Base-by-base conservation (phyloP, 73 alveolate genomes). In the Paramecium octaurelia region DNA sequence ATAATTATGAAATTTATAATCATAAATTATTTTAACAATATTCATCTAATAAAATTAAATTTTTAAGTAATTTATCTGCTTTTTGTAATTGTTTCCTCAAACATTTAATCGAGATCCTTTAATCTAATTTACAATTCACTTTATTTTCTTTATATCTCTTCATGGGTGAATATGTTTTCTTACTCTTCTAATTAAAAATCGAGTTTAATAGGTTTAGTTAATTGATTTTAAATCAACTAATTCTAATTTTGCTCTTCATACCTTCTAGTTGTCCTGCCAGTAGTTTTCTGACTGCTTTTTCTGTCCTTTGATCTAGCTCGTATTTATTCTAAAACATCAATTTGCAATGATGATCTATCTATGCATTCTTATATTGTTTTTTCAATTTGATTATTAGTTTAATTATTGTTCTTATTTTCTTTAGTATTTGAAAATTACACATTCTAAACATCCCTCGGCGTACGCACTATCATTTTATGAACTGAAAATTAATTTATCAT, bases 221-320 rank as follows among this genome's bases (percentile, higher is more conserved):
- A 35, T 6, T 42, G 69, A 38, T 38, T 29, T 38, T 75, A 42
- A 75, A 12, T 12, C 2, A 75, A 35, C 21, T 68, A 35, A 14
- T 68, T 34, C 11, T 35, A 29, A 24, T 21, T 24, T 68, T 68
- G 27, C 12, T 34, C 42, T 5, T 23, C n/a, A 35, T 6, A 68
- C 1, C 21, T 68, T 29, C 42, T 34, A 35, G 85, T 68, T 68
- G 46, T 54, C 4, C 31, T 54, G n/a, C 69, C 21, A 7, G 31
- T 54, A 2, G 10, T 68, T 68, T 68, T 68, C 16, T 35, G 27
- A 31, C 54, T 34, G 11, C 85, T 68, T 35, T 75, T 35, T 42
- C 59, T 75, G 16, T 75, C 88, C 24, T 75, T 75, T 29, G 88
- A 75, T 75, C 88, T 75, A 35, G 88, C 88, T 38, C 88, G 36